phyloP scores from a whole-genome alignment of 345 rosid genomes.

The Euphorbia lathyris region DNA sequence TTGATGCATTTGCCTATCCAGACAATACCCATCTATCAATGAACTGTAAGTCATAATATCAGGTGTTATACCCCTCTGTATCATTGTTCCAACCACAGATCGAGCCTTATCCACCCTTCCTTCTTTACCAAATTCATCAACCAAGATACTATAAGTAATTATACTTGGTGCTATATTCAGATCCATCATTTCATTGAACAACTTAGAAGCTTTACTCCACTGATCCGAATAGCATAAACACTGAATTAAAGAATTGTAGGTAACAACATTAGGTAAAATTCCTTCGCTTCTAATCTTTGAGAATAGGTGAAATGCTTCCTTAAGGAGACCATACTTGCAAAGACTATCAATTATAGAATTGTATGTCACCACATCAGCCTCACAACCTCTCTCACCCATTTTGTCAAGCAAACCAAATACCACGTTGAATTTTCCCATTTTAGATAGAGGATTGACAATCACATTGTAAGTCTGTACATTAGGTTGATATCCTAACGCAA shows the following conservation, averaged over 20 bases:
- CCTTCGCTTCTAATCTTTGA: too few relatives aligned
- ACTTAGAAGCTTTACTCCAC: neutral
- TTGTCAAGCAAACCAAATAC: neutral
- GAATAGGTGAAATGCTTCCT: too few relatives aligned
- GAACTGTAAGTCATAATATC: neutral
- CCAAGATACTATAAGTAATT: neutral
- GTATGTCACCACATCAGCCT: neutral
- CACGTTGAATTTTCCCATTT: neutral
- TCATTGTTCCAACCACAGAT: neutral
- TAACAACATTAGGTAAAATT: neutral
- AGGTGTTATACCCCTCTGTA: neutral
- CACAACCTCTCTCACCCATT: too few relatives aligned
- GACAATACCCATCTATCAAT: neutral
- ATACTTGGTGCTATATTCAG: neutral
- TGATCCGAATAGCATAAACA: too few relatives aligned
- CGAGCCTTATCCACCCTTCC: neutral
- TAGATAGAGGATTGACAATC: neutral
- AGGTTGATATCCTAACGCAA: neutral
- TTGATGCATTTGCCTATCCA: neutral
- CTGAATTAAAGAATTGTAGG: neutral
- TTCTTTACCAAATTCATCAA: neutral
- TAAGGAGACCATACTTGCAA: too few relatives aligned
- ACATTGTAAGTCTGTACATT: neutral
- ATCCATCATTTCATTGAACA: neutral
- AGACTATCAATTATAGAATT: too few relatives aligned